Percentiles rank a stretch among this genome's conserved stretches.
phyloP scores from a whole-genome alignment of 2,329 filamentous ascomycete genomes.

The Hypoxylon sp. region DNA sequence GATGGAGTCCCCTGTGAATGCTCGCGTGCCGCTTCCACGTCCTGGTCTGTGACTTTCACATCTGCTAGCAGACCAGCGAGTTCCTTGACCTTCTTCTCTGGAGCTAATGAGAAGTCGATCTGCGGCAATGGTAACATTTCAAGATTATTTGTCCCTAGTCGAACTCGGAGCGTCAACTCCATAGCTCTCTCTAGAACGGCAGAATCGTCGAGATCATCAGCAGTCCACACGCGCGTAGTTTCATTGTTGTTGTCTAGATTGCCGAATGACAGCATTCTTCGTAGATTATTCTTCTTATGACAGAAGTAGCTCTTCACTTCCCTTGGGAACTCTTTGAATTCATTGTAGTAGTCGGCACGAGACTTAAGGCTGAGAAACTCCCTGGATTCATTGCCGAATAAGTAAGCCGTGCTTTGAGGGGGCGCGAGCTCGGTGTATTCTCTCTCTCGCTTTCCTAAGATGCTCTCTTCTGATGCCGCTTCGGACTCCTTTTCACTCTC shows the following conservation, averaged over 20 bases:
- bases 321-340: conserved; percentile 47
- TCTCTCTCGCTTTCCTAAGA: conserved; percentile 8
- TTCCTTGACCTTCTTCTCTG: conserved; percentile 6
- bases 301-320: conserved; percentile 42
- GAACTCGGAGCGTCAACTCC: conserved; percentile 50
- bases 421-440: not conserved
- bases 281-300: conserved; percentile 49
- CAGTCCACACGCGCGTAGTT: conserved; percentile 25
- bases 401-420: not conserved
- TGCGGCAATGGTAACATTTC: conserved; percentile 50
- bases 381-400: not conserved
- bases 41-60: conserved; percentile 33
- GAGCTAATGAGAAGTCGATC: conserved; percentile 44
- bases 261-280: conserved; percentile 47
- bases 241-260: conserved; percentile 1
- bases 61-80: conserved; percentile 34
- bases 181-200: conserved; percentile 51
- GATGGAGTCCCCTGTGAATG: not conserved
- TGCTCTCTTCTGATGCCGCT: not conserved
- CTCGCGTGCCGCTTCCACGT: conserved; percentile 21
- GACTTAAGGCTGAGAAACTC: conserved; percentile 39
- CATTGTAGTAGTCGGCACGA: conserved; percentile 44
- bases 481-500: not conserved
- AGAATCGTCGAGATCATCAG: conserved; percentile 41
- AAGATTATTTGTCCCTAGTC: conserved; percentile 43